Evolutionary conservation across 495 filamentous ascomycete species (phyloP), one percentile per base, ranked within the genome.

Genomic region (Penicillium argentinense): DNA sequence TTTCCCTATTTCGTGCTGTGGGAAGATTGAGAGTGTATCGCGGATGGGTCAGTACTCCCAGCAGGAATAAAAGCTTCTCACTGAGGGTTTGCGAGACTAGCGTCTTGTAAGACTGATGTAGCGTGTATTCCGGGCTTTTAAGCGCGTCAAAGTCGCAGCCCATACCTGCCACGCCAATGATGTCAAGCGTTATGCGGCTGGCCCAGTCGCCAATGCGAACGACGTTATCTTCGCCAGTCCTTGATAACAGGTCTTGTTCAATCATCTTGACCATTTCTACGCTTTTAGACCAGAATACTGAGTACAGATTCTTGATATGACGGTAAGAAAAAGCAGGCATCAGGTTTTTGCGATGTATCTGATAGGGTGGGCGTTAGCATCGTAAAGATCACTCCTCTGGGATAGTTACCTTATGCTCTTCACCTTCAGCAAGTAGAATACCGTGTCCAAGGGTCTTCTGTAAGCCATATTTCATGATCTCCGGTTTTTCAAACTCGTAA

Each of bases 281-380:
- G 14, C 77, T 76, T 63, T 95, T 95, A 30, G 51, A 29, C 89
- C 89, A 96, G 68, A 97, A 96, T 3, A 84, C 57, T 1, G 91
- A 83, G 42, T 93, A 93, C 0, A 96, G 75, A 42, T 93, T 81
- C 59, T 95, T 95, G 62, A 96, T 71, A 55, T 95, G 91, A n/a
- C 88, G 77, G 59, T 86, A 95, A 9, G 83, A 71, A 57, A 97
- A 97, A 0, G 89, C 91, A 1, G 90, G 91, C 73, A 87, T 80
- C 2, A 96, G 74, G 39, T 84, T 82, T 55, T 83, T 88, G 11
- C 91, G 76, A 74, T 95, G 90, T 12, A 72, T 36, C 68, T 73
- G 39, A 16, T 37, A 58, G n/a, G n/a, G 33, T 6, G 11, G 9
- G 16, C 40, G 12, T 38, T n/a, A 17, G 16, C n/a, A n/a, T 8